Base-by-base conservation (phyloP, 352 stramenopile species). In the Albugo candida region DNA sequence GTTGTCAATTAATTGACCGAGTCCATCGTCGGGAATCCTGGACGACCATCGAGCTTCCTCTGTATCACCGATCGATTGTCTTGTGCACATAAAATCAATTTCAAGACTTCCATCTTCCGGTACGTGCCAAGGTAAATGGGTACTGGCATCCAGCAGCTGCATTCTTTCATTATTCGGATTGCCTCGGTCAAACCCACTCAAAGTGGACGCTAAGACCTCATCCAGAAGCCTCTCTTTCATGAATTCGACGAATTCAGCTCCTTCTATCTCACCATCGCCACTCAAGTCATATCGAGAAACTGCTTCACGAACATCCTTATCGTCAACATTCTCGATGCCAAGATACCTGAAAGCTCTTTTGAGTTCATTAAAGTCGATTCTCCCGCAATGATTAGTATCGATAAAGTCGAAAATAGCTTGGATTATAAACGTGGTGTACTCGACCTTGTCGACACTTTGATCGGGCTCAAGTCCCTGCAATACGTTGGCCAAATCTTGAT, bases 191-290 rank as follows among this genome's bases (percentile, higher is more conserved):
- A 43, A 8, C 17, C 8, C 38, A 43, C 38, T 43, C 20, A 8
- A 8, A 24, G 3, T 43, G 11, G 35, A 36, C 16, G 16, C 41
- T 31, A 41, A 19, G n/a, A 45, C 19, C 35, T 63, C 61, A 11
- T 79, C 63, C 2, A 84, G 61, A 11, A 86, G 41, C 42, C 59
- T 60, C 18, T 72, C 62, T 38, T 71, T 79, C 61, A 89, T 81
- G 47, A 86, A 83, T 50, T 82, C 70, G 11, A 85, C 57, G 52
- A 91, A 91, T 48, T 87, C 75, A n/a, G 52, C 66, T 43, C 78
- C 65, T 49, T 91, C 77, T 59, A 91, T 84, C 48, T 81, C 74
- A 17, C 69, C 70, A 41, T 83, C 75, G 13, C 66, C 71, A 14
- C 60, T 83, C 36, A 91, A 71, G 47, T 87, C 75, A 48, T 78